Evolutionary conservation across 495 filamentous ascomycete species (phyloP), one percentile per base, ranked within the genome.

Genomic region (Aspergillus incahuasiensis): DNA sequence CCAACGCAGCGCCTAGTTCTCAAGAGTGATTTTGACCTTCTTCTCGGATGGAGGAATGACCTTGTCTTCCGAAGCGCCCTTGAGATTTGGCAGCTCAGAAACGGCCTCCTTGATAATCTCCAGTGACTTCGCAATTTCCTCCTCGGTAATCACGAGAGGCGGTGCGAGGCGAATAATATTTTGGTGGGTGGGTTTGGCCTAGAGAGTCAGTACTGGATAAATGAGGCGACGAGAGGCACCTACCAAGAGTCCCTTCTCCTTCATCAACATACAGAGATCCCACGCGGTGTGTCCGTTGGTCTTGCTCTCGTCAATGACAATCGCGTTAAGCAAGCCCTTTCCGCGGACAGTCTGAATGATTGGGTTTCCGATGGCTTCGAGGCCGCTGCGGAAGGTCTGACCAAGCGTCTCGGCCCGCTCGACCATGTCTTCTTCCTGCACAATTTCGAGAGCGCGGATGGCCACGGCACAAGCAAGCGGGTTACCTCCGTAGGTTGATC

Each of bases 121-220:
- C 47, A 83, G 63, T 0, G 80, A 71, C 54, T 72, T 64, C 47
- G 71, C 53, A 28, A 83, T 75, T 63, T 83, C 75, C 34, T 78
- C 74, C 46, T 82, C 76, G 4, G 80, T 83, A 62, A 83, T 82
- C 19, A 83, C 78, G 38, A 82, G 62, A 1, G 80, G 80, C 5
- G 80, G 80, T 2, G 80, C 81, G 34, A 83, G 70, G 53, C 80
- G 80, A 51, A 83, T 97, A 73, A 97, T 97, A 68, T 97, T 97
- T 63, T 95, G 84, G 72, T 98, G 94, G 32, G 95, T 99, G 9
- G 95, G 95, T 82, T 99, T 99, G 55, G 94, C 94, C 90, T 96
- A 68, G 63, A 16, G 49, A 48, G 52, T 72, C 64, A 76, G 74
- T 64, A 55, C n/a, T 35, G 30, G 22, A 1, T 12, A 3, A 16